Evolutionary conservation across 2,329 filamentous ascomycete genomes (phyloP).

Genomic region (Diplodia mutila): DNA sequence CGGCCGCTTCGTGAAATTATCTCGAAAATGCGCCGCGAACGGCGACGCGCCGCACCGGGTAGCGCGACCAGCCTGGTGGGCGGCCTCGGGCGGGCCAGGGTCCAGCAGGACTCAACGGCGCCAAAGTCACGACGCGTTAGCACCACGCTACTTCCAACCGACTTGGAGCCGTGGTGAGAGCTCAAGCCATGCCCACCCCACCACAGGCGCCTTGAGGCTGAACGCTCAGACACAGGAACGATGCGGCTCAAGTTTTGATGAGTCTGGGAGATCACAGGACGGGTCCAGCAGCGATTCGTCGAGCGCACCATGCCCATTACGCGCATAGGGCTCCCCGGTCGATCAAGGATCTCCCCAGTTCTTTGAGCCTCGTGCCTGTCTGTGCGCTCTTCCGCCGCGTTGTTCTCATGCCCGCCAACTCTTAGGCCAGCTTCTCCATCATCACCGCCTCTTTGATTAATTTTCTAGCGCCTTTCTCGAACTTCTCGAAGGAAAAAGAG

Average conservation of each 20-base stretch:
- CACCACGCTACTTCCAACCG: neutral
- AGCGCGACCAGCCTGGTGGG: constrained; percentile 11
- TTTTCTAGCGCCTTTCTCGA: constrained; percentile 15
- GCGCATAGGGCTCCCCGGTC: constrained; percentile 16
- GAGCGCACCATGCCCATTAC: constrained; percentile 19
- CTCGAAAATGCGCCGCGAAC: neutral
- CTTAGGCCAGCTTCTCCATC: constrained; percentile 4
- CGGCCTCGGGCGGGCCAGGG: constrained; percentile 14
- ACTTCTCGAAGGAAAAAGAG: neutral
- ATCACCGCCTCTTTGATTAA: constrained; percentile 22
- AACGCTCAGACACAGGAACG: neutral
- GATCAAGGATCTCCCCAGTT: constrained; percentile 21
- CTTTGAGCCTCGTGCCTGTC: constrained; percentile 17
- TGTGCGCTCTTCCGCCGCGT: constrained; percentile 2
- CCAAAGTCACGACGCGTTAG: neutral
- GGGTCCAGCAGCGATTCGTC: neutral
- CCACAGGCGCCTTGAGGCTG: neutral
- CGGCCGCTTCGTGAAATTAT: constrained; percentile 10
- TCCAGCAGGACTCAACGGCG: constrained; percentile 17
- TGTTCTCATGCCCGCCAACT: constrained; percentile 9
- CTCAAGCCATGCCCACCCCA: neutral
- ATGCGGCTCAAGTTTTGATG: constrained; percentile 12
- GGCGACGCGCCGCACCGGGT: constrained; percentile 5
- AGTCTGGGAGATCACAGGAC: constrained; percentile 1
- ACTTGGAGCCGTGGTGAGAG: neutral